These are phyloP conservation scores for Phytophthora brassicae DNA, from an alignment of 352 stramenopile genomes.

Conservation along the genomic window DNA sequence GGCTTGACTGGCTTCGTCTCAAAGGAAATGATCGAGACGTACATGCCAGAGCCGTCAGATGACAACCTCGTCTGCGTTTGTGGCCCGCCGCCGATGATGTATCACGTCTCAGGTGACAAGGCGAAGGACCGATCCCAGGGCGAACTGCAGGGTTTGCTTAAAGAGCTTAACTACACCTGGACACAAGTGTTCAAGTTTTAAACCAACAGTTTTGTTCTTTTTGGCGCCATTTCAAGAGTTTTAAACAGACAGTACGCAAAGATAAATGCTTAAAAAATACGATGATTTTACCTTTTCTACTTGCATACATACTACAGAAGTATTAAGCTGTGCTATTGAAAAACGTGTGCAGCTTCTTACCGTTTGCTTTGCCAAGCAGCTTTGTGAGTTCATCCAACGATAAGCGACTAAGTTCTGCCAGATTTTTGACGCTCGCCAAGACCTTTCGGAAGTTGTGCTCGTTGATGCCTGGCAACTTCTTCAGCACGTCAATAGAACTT, in stretches of 20 bases:
- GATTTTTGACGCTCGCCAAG: constrained; percentile 59
- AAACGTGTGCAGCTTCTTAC: constrained; percentile 81
- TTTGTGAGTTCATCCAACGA: constrained; percentile 62
- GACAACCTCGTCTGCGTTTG: constrained; percentile 89
- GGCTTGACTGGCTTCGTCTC: constrained; percentile 72
- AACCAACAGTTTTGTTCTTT: constrained; percentile 15
- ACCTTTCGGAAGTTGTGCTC: constrained; percentile 91
- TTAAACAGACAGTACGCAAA: constrained; percentile 17
- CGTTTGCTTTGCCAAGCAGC: constrained; percentile 74
- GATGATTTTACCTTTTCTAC: background rate
- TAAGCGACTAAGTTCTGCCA: constrained; percentile 76
- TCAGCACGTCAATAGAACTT: constrained; percentile 92
- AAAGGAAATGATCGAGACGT: constrained; percentile 83
- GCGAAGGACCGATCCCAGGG: constrained; percentile 85
- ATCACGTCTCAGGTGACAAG: constrained; percentile 87
- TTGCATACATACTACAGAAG: too few species aligned
- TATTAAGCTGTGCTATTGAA: constrained; percentile 66
- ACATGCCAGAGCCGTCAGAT: constrained; percentile 76
- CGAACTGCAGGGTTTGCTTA: constrained; percentile 82
- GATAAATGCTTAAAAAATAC: constrained; percentile 1
- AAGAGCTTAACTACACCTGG: constrained; percentile 78
- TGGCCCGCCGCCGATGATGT: constrained; percentile 89
- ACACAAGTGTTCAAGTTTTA: constrained; percentile 89
- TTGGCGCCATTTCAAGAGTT: constrained; percentile 4
- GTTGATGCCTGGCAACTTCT: constrained; percentile 96